Percentiles rank a stretch among this genome's conserved stretches.
Evolutionary conservation across 2,329 filamentous ascomycete genomes (phyloP).

Genomic region (Tolypocladium tundrense): DNA sequence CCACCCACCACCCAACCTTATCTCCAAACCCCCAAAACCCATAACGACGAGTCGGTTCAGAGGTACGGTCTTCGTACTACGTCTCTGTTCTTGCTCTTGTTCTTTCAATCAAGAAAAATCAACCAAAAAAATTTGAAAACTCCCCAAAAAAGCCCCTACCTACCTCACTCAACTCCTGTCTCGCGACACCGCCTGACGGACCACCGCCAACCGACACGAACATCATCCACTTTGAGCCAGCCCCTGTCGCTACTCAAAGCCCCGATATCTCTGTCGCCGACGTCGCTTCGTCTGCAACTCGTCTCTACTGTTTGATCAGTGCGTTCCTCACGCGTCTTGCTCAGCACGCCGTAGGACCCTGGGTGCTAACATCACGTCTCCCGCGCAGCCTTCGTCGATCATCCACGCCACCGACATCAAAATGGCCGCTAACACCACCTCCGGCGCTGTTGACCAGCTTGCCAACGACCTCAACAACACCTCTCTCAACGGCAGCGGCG

Average conservation of each 20-base stretch:
- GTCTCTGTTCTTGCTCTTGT: conserved; percentile 51
- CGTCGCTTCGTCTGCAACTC: background rate
- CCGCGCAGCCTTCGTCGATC: conserved; percentile 1
- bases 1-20: conserved; percentile 38
- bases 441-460: conserved; percentile 67
- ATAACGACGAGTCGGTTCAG: conserved; percentile 38
- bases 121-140: conserved; percentile 53
- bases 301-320: background rate
- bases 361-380: conserved; percentile 1
- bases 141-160: conserved; percentile 44
- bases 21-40: conserved; percentile 31
- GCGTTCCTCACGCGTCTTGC: background rate
- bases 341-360: background rate
- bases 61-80: conserved; percentile 49
- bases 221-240: conserved; percentile 1
- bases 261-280: conserved; percentile 4
- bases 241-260: conserved; percentile 12
- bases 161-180: conserved; percentile 19
- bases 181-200: conserved; percentile 18
- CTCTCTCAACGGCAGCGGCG: conserved; percentile 57
- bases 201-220: conserved; percentile 7
- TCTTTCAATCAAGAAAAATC: conserved; percentile 38
- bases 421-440: conserved; percentile 51
- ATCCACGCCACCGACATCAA: conserved; percentile 17
- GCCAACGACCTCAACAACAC: conserved; percentile 66